These are phyloP conservation scores for Pythium chondricola DNA, from an alignment of 352 stramenopile genomes.

Conservation along the genomic window DNA sequence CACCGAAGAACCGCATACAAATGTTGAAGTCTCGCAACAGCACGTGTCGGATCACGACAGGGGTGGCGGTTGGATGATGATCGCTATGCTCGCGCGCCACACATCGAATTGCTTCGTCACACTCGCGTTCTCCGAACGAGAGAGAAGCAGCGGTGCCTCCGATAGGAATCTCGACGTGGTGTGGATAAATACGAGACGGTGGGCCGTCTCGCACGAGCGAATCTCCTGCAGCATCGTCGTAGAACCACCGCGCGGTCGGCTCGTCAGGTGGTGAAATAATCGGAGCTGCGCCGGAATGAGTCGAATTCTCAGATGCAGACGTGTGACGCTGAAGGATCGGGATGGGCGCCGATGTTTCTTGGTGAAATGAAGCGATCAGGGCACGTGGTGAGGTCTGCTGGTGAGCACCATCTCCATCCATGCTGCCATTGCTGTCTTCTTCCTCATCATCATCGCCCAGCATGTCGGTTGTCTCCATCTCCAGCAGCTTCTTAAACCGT, in stretches of 20 bases:
- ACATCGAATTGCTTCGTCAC: conserved; percentile 59
- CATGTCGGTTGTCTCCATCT: conserved; percentile 43
- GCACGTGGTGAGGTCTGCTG: no score
- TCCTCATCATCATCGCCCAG: conserved; percentile 21
- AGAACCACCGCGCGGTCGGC: conserved; percentile 74
- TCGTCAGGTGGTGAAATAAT: conserved; percentile 63
- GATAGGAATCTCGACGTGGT: conserved; percentile 85
- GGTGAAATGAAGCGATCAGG: background rate
- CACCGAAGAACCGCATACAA: conserved; percentile 85
- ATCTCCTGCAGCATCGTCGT: conserved; percentile 43
- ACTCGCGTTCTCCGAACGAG: conserved; percentile 83
- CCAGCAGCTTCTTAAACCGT: conserved; percentile 65
- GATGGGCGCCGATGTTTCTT: conserved; percentile 36
- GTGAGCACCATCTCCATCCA: no score
- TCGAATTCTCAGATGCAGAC: conserved; percentile 46
- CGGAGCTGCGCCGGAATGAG: conserved; percentile 29
- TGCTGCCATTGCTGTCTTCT: conserved; percentile 5
- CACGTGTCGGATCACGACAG: conserved; percentile 75
- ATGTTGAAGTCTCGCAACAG: conserved; percentile 84
- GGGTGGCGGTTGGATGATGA: no score
- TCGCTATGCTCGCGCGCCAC: conserved; percentile 59
- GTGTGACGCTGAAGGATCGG: conserved; percentile 34
- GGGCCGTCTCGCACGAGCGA: conserved; percentile 30
- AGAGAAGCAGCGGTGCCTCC: conserved; percentile 73
- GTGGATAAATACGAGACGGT: conserved; percentile 75